Conservation (phyloP, 331 rosid species). For the Spiraea crenata region DNA sequence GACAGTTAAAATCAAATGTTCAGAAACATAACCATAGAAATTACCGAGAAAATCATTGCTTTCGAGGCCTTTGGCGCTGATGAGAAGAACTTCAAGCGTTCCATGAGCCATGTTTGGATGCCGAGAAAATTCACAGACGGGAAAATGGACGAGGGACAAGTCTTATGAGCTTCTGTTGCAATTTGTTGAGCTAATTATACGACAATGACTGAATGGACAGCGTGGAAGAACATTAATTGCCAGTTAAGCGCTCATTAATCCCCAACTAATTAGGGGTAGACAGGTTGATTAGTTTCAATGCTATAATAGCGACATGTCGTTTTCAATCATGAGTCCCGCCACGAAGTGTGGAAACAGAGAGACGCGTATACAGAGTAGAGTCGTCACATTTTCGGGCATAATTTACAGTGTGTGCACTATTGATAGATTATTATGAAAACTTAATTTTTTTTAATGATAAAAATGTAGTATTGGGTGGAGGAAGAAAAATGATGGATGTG, state of each 20-base stretch:
- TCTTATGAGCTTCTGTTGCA: not conserved
- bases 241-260: no score
- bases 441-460: no score
- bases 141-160: no score
- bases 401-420: no score
- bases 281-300: not conserved
- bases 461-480: no score
- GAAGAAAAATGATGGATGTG: no score
- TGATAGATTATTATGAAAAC: no score
- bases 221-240: not conserved
- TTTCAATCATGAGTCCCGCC: not conserved
- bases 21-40: slow-evolving; percentile 7
- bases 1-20: not conserved
- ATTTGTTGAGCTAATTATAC: not conserved
- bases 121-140: not conserved
- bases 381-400: no score
- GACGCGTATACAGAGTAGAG: no score
- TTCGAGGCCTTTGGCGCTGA: slow-evolving; percentile 58
- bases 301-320: not conserved
- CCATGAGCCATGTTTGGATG: slow-evolving; percentile 48
- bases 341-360: no score
- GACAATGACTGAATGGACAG: not conserved
- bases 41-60: slow-evolving; percentile 53
- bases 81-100: slow-evolving; percentile 63
- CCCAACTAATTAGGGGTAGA: not conserved